phyloP scores from a whole-genome alignment of 129 eudicot species.

The Deinandra increscens region DNA sequence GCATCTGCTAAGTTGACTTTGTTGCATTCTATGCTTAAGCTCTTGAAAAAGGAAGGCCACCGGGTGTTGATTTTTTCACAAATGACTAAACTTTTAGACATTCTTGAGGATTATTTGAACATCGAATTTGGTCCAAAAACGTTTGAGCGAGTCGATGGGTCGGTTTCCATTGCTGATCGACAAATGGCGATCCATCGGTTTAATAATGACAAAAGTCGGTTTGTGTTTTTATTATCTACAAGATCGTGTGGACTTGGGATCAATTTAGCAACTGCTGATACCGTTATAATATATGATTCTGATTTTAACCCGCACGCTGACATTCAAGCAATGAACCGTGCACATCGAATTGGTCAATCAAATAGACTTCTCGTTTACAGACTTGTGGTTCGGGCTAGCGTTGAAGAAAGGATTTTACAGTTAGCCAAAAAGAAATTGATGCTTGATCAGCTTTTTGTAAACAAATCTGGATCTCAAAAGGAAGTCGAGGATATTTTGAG shows the following conservation, averaged over 20 bases:
- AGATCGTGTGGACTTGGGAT: constrained; percentile 98
- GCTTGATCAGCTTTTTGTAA: constrained; percentile 97
- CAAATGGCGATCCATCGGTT: constrained; percentile 88
- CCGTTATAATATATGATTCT: constrained; percentile 95
- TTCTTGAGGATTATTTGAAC: constrained; percentile 84
- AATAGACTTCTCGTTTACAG: constrained; percentile 85
- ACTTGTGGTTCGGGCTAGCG: constrained; percentile 97
- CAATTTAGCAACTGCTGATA: constrained; percentile 97
- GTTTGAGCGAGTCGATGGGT: constrained; percentile 95
- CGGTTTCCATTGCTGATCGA: constrained; percentile 87
- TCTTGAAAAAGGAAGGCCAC: constrained; percentile 73
- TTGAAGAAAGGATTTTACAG: constrained; percentile 95
- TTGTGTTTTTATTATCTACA: constrained; percentile 83
- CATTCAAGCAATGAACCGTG: constrained; percentile 99
- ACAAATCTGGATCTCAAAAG: constrained; percentile 85
- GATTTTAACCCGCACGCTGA: constrained; percentile 98
- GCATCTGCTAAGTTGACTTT: constrained; percentile 90
- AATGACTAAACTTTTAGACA: constrained; percentile 94
- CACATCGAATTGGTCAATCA: constrained; percentile 97
- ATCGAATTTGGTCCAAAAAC: constrained; percentile 83
- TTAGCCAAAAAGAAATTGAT: constrained; percentile 91
- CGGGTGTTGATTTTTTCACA: constrained; percentile 92
- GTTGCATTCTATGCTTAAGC: constrained; percentile 85
- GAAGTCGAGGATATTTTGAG: constrained; percentile 90
- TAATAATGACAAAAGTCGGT: constrained; percentile 82